These are phyloP conservation scores for Fusarium sp. DNA, from an alignment of 2,329 filamentous ascomycete species.

Conservation along the genomic window DNA sequence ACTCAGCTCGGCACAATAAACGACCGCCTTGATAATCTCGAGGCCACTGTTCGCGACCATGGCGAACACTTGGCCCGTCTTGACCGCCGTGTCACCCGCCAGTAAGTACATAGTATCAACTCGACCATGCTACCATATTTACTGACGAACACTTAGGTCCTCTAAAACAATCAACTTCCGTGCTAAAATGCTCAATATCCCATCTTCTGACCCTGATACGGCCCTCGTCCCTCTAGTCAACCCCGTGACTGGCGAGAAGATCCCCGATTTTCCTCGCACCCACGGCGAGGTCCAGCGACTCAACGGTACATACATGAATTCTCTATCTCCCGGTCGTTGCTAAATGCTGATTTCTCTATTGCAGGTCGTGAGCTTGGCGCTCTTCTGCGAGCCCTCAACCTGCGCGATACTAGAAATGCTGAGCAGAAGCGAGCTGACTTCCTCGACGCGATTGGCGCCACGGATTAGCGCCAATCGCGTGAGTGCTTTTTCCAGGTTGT, in stretches of 20 bases:
- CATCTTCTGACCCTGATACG: not conserved
- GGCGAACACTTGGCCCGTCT: not conserved
- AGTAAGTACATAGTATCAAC: not conserved
- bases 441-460: not conserved
- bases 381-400: not conserved
- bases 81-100: not conserved
- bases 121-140: not conserved
- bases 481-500: not conserved
- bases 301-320: not conserved
- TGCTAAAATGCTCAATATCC: not conserved
- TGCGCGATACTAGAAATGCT: not conserved
- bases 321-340: accelerated
- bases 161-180: not conserved
- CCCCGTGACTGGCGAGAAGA: not conserved
- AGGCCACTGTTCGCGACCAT: not conserved
- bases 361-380: not conserved
- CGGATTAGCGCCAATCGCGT: no score
- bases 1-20: not conserved
- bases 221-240: not conserved
- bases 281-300: not conserved
- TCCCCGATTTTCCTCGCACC: not conserved
- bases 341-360: no score
- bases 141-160: not conserved
- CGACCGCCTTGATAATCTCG: not conserved
- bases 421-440: not conserved